Percentiles rank a stretch among this genome's conserved stretches.
Evolutionary conservation across 2,329 filamentous ascomycete genomes (phyloP).

Genomic region (Ustilaginoidea virens): DNA sequence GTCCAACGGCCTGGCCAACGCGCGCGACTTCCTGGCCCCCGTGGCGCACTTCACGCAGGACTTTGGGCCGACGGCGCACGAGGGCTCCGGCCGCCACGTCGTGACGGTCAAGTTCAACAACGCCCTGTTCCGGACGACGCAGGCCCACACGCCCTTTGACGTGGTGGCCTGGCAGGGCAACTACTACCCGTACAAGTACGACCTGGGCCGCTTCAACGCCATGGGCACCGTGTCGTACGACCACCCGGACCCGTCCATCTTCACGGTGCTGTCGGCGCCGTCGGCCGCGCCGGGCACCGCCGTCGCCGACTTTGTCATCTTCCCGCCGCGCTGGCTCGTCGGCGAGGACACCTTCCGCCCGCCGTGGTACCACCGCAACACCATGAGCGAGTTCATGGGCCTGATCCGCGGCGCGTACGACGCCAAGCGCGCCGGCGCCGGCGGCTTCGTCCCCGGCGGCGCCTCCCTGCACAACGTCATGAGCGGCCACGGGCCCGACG

Average conservation of each 20-base stretch:
- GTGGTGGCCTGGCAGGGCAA: slow-evolving; percentile 71
- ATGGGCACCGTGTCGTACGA: slow-evolving; percentile 61
- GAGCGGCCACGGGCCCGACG: slow-evolving; percentile 50
- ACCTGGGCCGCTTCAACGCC: slow-evolving; percentile 60
- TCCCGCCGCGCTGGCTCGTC: slow-evolving; percentile 57
- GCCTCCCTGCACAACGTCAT: slow-evolving; percentile 55
- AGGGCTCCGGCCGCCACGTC: slow-evolving; percentile 18
- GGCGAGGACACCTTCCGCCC: slow-evolving; percentile 56
- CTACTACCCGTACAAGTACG: slow-evolving; percentile 72
- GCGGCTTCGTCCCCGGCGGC: slow-evolving; percentile 41
- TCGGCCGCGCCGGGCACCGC: slow-evolving; percentile 55
- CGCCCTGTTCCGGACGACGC: slow-evolving; percentile 45
- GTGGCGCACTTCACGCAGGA: slow-evolving; percentile 53
- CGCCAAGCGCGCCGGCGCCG: slow-evolving; percentile 36
- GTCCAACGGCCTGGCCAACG: slow-evolving; percentile 59
- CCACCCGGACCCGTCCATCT: slow-evolving; percentile 68
- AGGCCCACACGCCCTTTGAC: slow-evolving; percentile 63
- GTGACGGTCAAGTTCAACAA: slow-evolving; percentile 51
- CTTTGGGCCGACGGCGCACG: slow-evolving; percentile 21
- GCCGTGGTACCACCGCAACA: slow-evolving; percentile 60
- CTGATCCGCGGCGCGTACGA: slow-evolving; percentile 43
- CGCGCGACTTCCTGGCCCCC: slow-evolving; percentile 60
- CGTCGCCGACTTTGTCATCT: slow-evolving; percentile 58
- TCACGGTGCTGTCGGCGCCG: slow-evolving; percentile 51
- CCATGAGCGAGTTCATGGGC: slow-evolving; percentile 52